These are phyloP conservation scores for Opeltia flavorubescens DNA, from an alignment of 495 filamentous ascomycete genomes.

Conservation along the genomic window DNA sequence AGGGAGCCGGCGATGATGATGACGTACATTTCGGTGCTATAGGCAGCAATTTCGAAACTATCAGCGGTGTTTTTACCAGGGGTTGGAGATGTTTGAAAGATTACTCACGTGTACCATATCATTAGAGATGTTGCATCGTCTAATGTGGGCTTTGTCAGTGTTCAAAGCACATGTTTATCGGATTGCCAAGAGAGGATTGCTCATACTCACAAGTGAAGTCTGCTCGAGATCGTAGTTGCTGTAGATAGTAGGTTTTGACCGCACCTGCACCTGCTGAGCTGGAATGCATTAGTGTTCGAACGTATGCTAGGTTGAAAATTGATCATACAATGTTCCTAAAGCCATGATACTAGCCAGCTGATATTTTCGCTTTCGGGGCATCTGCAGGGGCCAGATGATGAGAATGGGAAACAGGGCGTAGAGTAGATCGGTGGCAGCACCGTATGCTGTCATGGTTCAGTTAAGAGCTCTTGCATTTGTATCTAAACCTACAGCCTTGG, in stretches of 20 bases:
- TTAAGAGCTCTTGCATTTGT: not conserved
- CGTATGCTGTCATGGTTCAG: not conserved
- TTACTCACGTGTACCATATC: not conserved
- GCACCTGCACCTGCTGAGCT: not conserved
- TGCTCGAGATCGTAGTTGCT: not conserved
- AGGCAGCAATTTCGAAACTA: too few relatives aligned
- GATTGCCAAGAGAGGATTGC: too few relatives aligned
- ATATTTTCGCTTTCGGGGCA: not conserved
- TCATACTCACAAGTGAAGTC: slow-evolving; percentile 1
- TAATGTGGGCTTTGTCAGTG: not conserved
- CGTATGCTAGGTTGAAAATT: not conserved
- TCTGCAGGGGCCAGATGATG: not conserved
- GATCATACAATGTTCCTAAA: not conserved
- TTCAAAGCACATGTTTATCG: too few relatives aligned
- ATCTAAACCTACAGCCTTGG: not conserved
- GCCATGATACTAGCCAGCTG: not conserved
- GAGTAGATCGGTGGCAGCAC: not conserved
- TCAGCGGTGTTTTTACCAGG: too few relatives aligned
- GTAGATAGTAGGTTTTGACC: not conserved
- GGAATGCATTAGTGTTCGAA: not conserved
- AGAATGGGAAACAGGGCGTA: not conserved
- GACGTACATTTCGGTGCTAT: slow-evolving; percentile 2
- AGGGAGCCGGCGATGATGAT: slow-evolving; percentile 3
- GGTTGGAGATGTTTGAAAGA: not conserved
- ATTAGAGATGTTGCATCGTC: not conserved